These are phyloP conservation scores for Bryoerythrophyllum caledonicum DNA, from an alignment of 225 moss, liverwort and hornwort species.

Conservation along the genomic window DNA sequence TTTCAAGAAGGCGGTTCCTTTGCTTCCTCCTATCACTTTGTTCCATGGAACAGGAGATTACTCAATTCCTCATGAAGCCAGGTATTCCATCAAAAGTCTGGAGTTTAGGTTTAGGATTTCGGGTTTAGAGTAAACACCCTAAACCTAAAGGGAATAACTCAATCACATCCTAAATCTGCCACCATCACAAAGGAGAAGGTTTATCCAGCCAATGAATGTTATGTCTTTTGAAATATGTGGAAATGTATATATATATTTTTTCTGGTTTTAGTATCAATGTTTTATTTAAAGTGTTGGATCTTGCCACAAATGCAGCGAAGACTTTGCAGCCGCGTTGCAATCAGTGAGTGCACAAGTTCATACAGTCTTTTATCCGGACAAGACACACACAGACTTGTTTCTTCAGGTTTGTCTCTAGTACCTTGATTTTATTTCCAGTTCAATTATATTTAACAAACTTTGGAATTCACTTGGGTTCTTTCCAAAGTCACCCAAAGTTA, in stretches of 20 bases:
- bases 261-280: no score
- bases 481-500: no score
- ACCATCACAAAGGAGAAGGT: no score
- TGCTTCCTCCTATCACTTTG: constrained; percentile 60
- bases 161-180: no score
- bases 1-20: constrained; percentile 44
- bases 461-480: no score
- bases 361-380: constrained; percentile 49
- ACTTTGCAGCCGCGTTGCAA: constrained; percentile 46
- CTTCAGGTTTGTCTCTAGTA: constrained; percentile 44
- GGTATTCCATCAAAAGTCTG: constrained; percentile 25
- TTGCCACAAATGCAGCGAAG: constrained; percentile 31
- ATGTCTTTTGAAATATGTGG: no score
- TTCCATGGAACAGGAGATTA: constrained; percentile 75
- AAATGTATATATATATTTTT: no score
- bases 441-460: no score
- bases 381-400: constrained; percentile 78
- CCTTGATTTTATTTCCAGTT: neutral
- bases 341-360: constrained; percentile 44
- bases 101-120: no score
- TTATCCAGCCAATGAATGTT: no score
- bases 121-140: no score
- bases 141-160: no score
- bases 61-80: constrained; percentile 61
- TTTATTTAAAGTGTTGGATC: neutral